Conservation (phyloP, 148 eudicot species). For the Cornus kousa region DNA sequence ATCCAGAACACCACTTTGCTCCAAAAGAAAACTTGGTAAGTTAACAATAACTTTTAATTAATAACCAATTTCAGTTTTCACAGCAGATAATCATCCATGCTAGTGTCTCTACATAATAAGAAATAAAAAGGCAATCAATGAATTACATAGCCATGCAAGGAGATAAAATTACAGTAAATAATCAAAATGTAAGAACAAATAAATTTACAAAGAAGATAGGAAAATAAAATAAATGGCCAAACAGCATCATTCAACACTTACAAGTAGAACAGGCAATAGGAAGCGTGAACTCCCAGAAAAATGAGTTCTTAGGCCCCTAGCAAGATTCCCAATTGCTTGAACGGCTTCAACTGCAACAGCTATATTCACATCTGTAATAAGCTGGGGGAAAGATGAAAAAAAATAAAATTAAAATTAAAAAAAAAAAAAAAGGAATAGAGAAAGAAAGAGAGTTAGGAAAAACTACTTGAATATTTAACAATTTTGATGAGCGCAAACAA, state of each 20-base stretch:
- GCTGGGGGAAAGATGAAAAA: slow-evolving; percentile 40
- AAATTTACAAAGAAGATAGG: background rate
- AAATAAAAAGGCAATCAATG: background rate
- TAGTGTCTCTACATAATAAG: background rate
- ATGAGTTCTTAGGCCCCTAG: slow-evolving; percentile 81
- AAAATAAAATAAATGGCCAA: background rate
- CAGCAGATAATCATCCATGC: background rate
- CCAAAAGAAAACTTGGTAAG: background rate
- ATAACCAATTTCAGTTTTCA: background rate
- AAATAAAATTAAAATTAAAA: no score
- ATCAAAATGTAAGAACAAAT: background rate
- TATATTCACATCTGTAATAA: slow-evolving; percentile 87
- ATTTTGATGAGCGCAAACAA: no score
- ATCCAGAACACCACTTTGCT: background rate
- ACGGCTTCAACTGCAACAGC: slow-evolving; percentile 96
- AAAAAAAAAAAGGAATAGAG: no score
- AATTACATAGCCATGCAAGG: background rate
- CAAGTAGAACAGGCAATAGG: slow-evolving; percentile 86
- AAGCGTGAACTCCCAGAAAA: slow-evolving; percentile 88
- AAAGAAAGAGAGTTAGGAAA: no score
- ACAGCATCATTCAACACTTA: slow-evolving; percentile 28
- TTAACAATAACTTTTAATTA: background rate
- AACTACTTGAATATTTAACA: no score
- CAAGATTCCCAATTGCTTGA: slow-evolving; percentile 97
- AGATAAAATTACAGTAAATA: background rate